Evolutionary conservation across 495 filamentous ascomycete genomes (phyloP), one percentile per base, ranked within the genome.

Genomic region (Echria macrotheca): DNA sequence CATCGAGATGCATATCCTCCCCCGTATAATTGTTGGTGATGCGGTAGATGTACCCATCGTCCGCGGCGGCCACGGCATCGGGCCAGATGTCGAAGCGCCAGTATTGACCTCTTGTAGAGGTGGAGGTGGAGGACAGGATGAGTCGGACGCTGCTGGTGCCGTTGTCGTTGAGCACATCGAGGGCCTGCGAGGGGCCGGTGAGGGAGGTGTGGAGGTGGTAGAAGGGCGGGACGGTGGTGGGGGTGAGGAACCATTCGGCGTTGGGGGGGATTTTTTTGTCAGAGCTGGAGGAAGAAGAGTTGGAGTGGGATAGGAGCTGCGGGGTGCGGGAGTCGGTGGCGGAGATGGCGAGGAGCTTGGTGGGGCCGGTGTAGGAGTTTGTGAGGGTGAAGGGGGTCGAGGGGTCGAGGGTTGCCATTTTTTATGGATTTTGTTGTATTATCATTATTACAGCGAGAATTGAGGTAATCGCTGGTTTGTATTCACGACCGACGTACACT

Each of bases 1-100:
- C 17, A 23, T 53, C 50, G 25, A 53, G 11, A 24, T 53, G 50
- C 23, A 33, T 17, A 26, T 53, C 44, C 4, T 26, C 36, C 43
- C 50, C 50, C 2, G 50, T 41, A 15, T 47, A 26, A 35, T 53
- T 53, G 38, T 53, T 53, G 38, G 43, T 53, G 5, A 53, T 35
- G 14, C 50, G 50, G 26, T 53, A 53, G 2, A 17, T 31, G 29
- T 33, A 43, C 33, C 8, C 7, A 7, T 3, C 22, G 4, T 21
- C 50, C 7, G 23, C 31, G 10, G 37, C 17, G 7, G 36, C 25
- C n/a, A 19, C 21, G n/a, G n/a, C n/a, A n/a, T n/a, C n/a, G n/a
- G n/a, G n/a, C n/a, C n/a, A n/a, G n/a, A n/a, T n/a, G 26, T 53
- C 43, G 23, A 53, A 53, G 5, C 43, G 50, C 50, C 50, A 53